phyloP scores from a whole-genome alignment of 805 yeast species.

The Saturnispora saitoi region DNA sequence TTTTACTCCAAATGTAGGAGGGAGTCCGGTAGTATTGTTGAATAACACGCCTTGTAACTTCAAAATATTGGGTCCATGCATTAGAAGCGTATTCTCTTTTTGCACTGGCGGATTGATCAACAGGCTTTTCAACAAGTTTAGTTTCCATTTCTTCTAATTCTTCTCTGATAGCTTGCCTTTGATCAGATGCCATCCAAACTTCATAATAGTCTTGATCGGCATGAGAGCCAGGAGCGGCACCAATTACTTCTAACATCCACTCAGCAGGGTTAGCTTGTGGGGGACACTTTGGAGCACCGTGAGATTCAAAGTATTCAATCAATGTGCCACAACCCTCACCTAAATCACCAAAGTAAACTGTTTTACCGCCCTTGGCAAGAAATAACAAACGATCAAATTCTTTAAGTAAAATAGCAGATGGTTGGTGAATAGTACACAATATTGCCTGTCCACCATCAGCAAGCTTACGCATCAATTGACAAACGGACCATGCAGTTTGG shows the following conservation, averaged over 20 bases:
- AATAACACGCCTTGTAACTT: slow-evolving; percentile 44
- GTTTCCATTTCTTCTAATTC: slow-evolving; percentile 59
- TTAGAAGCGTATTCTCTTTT: slow-evolving; percentile 39
- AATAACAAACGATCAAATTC: slow-evolving; percentile 72
- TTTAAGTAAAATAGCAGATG: slow-evolving; percentile 69
- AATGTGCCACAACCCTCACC: slow-evolving; percentile 48
- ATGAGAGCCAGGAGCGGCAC: slow-evolving; percentile 75
- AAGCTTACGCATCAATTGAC: slow-evolving; percentile 42
- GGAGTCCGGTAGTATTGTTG: slow-evolving; percentile 63
- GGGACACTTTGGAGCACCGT: slow-evolving; percentile 64
- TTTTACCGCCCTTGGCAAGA: slow-evolving; percentile 61
- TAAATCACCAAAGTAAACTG: slow-evolving; percentile 68
- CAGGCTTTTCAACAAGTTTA: slow-evolving; percentile 38
- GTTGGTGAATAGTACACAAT: slow-evolving; percentile 74
- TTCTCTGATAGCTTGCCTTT: slow-evolving; percentile 45
- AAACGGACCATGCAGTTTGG: slow-evolving; percentile 52
- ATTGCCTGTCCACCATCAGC: slow-evolving; percentile 48
- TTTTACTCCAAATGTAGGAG: slow-evolving; percentile 48
- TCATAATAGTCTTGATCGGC: slow-evolving; percentile 65
- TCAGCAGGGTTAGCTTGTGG: slow-evolving; percentile 73
- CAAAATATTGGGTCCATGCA: slow-evolving; percentile 31
- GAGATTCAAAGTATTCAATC: slow-evolving; percentile 55
- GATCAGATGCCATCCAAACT: slow-evolving; percentile 68
- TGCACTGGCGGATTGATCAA: slow-evolving; percentile 26
- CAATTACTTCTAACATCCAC: slow-evolving; percentile 85